Base-by-base conservation (phyloP, 1,284 basidiomycete species). In the Anthracocystis walkeri region DNA sequence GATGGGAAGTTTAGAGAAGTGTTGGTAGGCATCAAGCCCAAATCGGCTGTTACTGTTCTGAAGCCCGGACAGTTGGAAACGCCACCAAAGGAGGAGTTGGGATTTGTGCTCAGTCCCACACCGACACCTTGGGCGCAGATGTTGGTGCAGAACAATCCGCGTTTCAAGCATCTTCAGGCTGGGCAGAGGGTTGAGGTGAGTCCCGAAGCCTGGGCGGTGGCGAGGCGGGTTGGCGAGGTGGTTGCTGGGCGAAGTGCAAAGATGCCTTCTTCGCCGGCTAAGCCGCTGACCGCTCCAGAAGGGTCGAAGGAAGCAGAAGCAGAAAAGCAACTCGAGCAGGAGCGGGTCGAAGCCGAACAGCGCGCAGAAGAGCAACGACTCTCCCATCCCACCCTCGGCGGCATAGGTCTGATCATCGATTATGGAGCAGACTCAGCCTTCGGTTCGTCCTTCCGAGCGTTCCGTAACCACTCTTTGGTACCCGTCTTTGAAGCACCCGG, bases 401-500 rank as follows among this genome's bases (percentile, higher is more conserved):
- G 95, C 0, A 91, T 91, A 51, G 95, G 90, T 0, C 87, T 99
- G 50, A 89, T 98, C 16, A 87, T 98, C 14, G 97, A 99, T 85
- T 99, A 99, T 82, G 97, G 97, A 4, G 90, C 88, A 29, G 90
- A 91, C 58, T 88, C 90, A 53, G 89, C 88, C 3, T 93, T 90
- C 81, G 90, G 90, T 0, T 87, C 91, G 71, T 94, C 93, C 18
- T 92, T 97, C 86, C 88, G 95, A 92, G 96, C 92, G 0, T 98
- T 99, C 88, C 91, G 91, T 78, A 88, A 90, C 29, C 97, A 99
- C 85, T 88, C 91, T 71, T 90, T 95, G 21, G 92, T 94, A 0
- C 92, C 95, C 82, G 89, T 93, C 0, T 95, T 99, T 81, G 88
- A 91, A 60, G 87, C 89, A 11, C 95, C 96, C 0, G 96, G 97